These are phyloP conservation scores for Gonapodya sp. DNA, from an alignment of 192 early-diverging fungal genomes.

Conservation along the genomic window DNA sequence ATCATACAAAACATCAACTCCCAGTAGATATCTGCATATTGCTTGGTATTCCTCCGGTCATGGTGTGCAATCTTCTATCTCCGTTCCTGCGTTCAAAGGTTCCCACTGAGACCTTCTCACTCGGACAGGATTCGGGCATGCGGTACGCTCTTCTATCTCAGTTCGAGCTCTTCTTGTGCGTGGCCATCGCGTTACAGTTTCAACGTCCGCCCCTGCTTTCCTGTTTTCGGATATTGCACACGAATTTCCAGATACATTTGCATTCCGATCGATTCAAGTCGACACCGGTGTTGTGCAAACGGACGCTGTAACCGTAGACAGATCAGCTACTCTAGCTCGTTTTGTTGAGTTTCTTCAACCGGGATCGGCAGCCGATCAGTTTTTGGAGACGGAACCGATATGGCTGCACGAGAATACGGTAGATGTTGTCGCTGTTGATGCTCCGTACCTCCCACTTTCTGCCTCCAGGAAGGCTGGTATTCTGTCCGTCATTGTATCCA, in stretches of 20 bases:
- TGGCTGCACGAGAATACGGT: constrained; percentile 42
- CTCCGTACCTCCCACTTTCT: constrained; percentile 45
- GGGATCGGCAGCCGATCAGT: constrained; percentile 20
- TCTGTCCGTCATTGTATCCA: constrained; percentile 42
- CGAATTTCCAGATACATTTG: not conserved
- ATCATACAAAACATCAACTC: too few relatives aligned
- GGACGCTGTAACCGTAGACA: constrained; percentile 46
- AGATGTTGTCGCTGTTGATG: constrained; percentile 44
- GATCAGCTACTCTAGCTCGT: constrained; percentile 40
- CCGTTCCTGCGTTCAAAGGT: not conserved
- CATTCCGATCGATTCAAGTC: constrained; percentile 35
- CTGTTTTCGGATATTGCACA: not conserved
- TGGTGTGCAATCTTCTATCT: not conserved
- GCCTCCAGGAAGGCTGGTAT: constrained; percentile 38
- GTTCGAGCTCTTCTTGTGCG: not conserved
- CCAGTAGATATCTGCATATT: not conserved
- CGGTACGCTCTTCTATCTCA: not conserved
- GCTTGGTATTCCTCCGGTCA: not conserved
- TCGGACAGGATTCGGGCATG: constrained; percentile 2
- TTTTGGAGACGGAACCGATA: constrained; percentile 22
- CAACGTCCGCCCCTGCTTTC: not conserved
- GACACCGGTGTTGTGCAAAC: constrained; percentile 55
- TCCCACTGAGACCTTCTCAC: not conserved
- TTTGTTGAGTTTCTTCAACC: constrained; percentile 32
- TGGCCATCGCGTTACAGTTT: not conserved